Evolutionary conservation across 148 eudicot genomes (phyloP).

Genomic region (Vaccinium macrocarpon): DNA sequence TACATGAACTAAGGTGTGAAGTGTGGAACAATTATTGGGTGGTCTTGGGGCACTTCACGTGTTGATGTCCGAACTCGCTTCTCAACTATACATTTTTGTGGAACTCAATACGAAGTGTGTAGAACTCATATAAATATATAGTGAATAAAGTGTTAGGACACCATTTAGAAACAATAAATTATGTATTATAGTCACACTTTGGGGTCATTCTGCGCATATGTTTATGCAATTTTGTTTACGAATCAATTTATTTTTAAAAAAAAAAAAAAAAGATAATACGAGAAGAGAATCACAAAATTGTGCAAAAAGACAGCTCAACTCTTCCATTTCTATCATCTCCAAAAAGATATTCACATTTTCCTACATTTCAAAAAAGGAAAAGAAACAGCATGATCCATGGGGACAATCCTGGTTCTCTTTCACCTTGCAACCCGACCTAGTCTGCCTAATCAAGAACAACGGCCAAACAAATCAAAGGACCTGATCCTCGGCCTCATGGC

Average conservation of each 20-base stretch:
- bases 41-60: too few species aligned
- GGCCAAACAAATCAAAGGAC: slow-evolving; percentile 9
- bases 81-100: too few species aligned
- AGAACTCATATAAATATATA: too few species aligned
- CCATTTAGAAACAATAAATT: too few species aligned
- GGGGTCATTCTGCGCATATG: not conserved
- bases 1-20: too few species aligned
- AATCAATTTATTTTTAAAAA: not conserved
- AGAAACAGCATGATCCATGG: not conserved
- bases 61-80: too few species aligned
- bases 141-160: too few species aligned
- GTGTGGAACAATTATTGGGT: too few species aligned
- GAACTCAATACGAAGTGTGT: too few species aligned
- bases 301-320: not conserved
- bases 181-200: too few species aligned
- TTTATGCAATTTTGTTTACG: not conserved
- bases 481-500: slow-evolving; percentile 17
- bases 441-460: not conserved
- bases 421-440: too few species aligned
- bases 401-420: too few species aligned
- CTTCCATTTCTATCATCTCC: slow-evolving; percentile 14
- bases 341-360: slow-evolving; percentile 19
- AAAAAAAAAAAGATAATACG: not conserved
- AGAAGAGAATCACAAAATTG: not conserved
- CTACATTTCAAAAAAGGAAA: slow-evolving; percentile 5